phyloP scores from a whole-genome alignment of 2,329 filamentous ascomycete species.

The Pseudogymnoascus pannorum region DNA sequence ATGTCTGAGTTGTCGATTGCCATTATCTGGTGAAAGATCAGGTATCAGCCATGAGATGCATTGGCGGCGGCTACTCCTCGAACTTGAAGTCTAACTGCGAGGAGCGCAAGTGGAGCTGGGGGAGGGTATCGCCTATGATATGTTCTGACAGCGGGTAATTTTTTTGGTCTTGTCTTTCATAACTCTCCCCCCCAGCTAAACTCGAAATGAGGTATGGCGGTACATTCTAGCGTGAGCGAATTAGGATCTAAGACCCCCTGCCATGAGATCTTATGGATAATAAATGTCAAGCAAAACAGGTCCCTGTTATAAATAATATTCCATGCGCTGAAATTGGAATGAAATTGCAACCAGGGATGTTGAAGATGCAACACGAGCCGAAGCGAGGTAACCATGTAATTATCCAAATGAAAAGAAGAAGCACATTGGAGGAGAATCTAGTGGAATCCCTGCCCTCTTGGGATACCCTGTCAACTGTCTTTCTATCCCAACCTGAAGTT shows the following conservation, averaged over 20 bases:
- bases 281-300: neutral
- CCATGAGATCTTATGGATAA: neutral
- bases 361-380: neutral
- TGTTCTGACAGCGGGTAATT: neutral
- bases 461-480: neutral
- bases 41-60: neutral
- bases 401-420: neutral
- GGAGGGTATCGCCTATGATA: neutral
- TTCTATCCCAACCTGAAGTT: neutral
- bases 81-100: neutral
- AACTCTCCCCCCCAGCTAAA: neutral
- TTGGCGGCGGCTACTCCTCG: neutral
- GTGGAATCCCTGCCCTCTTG: neutral
- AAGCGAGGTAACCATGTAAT: neutral
- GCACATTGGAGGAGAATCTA: neutral
- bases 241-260: neutral
- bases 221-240: neutral
- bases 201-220: neutral
- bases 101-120: neutral
- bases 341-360: neutral
- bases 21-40: neutral
- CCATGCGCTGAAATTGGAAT: neutral
- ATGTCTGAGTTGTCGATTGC: slow-evolving; percentile 14
- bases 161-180: neutral
- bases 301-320: neutral